Evolutionary conservation across 306 rosid genomes (phyloP), one percentile per base, ranked within the genome.

Genomic region (Dicorynia guianensis): DNA sequence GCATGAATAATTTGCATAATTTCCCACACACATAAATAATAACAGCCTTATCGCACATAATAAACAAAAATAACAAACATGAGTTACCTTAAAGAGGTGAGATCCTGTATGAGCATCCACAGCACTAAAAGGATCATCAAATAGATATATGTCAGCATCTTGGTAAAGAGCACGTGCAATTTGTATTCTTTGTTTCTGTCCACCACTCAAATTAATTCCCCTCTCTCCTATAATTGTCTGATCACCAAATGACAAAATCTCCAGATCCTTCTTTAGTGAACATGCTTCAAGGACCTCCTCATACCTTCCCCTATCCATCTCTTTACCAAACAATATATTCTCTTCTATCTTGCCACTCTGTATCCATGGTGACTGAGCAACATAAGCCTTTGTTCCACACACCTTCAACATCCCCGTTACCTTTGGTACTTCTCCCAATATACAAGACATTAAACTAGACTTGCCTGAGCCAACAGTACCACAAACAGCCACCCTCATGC

Each of bases 51-150:
- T 2, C 30, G 42, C 11, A 43, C 9, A 11, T 11, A 48, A 49
- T 8, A 30, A 34, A 11, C 48, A 33, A 46, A 6, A 14, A 15
- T 11, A 14, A 11, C 25, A 25, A 30, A n/a, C 11, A 4, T 14
- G 33, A 14, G 36, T 63, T 73, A 88, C 96, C 91, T 90, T 88
- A 81, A 90, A 90, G 69, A 90, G 81, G 77, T 90, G 96, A 14
- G 96, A 93, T 85, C 96, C 96, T n/a, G 97, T 93, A 80, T 93
- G 97, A 77, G 96, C 97, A 85, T 90, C 97, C 34, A 93, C 92
- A 48, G 94, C 97, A 72, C 96, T 93, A 71, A 93, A 93, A n/a
- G 97, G 97, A 85, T 93, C 97, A 49, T 90, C 97, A 69, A 88
- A 88, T 59, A 93, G 82, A 82, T 90, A 93, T 62, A 93, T 87